Evolutionary conservation across 495 filamentous ascomycete genomes (phyloP), one percentile per base, ranked within the genome.

Genomic region (Lepraria neglecta): DNA sequence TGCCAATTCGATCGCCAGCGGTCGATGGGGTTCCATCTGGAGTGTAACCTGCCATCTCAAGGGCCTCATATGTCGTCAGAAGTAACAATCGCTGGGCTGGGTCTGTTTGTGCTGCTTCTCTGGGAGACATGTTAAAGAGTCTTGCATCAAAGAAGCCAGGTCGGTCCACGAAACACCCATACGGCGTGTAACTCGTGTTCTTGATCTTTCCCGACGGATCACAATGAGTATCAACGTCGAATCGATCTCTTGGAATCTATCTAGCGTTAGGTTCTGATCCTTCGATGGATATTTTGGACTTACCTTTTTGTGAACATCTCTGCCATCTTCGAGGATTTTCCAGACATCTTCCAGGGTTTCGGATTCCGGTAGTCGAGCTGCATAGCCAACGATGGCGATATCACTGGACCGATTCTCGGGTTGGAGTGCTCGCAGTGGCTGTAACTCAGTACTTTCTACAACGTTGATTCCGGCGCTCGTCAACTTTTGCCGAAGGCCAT

Each of bases 11-110:
- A 61, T 87, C 79, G 24, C 59, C 56, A 17, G 63, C 53, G 0
- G 70, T 71, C 21, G 74, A 68, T 19, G 68, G 61, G 7, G 68
- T 74, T 9, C 61, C 58, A 51, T 69, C 68, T 24, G 64, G 64
- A 14, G 69, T 64, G 40, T 67, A 70, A 21, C 75, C 75, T 45
- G 75, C 70, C 66, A 65, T 66, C 57, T 77, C 75, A 24, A 77
- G 59, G 2, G 75, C 75, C 56, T 77, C 75, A 51, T 73, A 76
- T 4, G 70, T 70, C 83, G 63, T 94, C 87, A 67, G 95, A 82
- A 35, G 86, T 84, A 59, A 85, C 87, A 71, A 44, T 74, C 92
- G 81, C 71, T 95, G 92, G 73, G 89, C 89, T 1, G 91, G 92
- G 70, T 96, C 92, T 0, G 88, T 91, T 64, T 95, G 89, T 10